Base-by-base conservation (phyloP, 495 filamentous ascomycete species). In the Neurospora sp. region DNA sequence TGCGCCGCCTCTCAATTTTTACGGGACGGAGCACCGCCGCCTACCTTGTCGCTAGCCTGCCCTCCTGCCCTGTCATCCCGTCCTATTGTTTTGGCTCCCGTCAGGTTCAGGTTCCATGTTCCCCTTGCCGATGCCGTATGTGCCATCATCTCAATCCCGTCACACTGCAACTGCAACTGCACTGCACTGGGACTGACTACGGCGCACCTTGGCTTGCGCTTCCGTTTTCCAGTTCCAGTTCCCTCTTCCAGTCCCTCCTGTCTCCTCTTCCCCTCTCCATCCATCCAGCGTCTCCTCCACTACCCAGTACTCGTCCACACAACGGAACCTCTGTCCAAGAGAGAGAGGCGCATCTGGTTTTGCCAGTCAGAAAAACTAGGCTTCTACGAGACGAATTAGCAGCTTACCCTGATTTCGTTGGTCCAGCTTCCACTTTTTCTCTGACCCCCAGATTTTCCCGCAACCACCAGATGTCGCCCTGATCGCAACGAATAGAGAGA, bases 1-100 rank as follows among this genome's bases (percentile, higher is more conserved):
- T 77, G 75, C 75, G 76, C 76, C 76, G 74, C 78, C 74, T 76
- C 75, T 71, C 73, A 53, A 72, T 78, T 79, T 80, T 78, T 73
- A 74, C 76, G 75, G 73, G 75, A 74, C 75, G 74, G 22, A 66
- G 53, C 53, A 66, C 53, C 53, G 53, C 53, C 53, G 53, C 53
- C 53, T 66, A 66, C 48, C 48, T 66, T 66, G 53, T 66, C 53
- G 1, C 53, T 61, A 35, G 53, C 53, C 53, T 66, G 53, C 5
- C 14, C 4, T 61, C 53, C 53, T 61, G 53, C 53, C 53, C 53
- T 61, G 53, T 66, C 53, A 66, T 66, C 53, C 71, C 72, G 40
- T 44, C 72, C 70, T 73, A 73, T 78, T 77, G 75, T 77, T 80
- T 75, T 48, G 27, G 46, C 46, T 53, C 46, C 46, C 46, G 46